Conservation (phyloP, 78 protist genomes). For the Polysphondylium violaceum region DNA sequence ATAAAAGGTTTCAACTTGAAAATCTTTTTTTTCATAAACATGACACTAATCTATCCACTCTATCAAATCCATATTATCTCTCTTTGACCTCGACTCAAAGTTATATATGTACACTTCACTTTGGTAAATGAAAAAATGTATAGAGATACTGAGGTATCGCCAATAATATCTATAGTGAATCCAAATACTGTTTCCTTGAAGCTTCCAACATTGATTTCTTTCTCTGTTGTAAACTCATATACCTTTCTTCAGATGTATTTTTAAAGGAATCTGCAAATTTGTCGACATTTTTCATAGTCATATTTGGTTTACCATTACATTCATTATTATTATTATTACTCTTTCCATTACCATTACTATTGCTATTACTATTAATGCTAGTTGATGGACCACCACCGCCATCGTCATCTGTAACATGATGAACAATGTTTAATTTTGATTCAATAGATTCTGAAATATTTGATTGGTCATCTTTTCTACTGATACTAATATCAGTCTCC, state of each 20-base stretch:
- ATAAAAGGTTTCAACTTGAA: too few species aligned
- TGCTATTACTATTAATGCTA: conserved; percentile 10
- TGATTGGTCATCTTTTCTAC: background rate
- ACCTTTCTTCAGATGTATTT: conserved; percentile 61
- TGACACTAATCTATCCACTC: too few species aligned
- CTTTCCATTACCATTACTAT: background rate
- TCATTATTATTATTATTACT: conserved; percentile 19
- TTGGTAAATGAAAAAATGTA: too few species aligned
- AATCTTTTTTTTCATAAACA: too few species aligned
- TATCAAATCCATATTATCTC: too few species aligned
- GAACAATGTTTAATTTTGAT: background rate
- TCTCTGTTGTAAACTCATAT: conserved; percentile 58
- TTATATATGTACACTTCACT: too few species aligned
- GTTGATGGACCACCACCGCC: too few species aligned
- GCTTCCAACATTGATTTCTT: conserved; percentile 75
- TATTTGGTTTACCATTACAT: background rate
- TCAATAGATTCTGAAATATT: background rate
- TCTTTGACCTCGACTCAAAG: too few species aligned
- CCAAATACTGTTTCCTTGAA: conserved; percentile 52
- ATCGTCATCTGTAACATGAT: background rate
- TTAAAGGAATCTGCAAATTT: conserved; percentile 54
- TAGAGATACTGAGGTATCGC: too few species aligned
- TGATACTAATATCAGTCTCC: background rate
- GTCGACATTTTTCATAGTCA: background rate
- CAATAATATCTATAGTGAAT: too few species aligned